A percentile compares a stretch with the other conserved stretches of the same genome.
Conservation (phyloP, 208 protist species). For the Leishmania tropica region DNA sequence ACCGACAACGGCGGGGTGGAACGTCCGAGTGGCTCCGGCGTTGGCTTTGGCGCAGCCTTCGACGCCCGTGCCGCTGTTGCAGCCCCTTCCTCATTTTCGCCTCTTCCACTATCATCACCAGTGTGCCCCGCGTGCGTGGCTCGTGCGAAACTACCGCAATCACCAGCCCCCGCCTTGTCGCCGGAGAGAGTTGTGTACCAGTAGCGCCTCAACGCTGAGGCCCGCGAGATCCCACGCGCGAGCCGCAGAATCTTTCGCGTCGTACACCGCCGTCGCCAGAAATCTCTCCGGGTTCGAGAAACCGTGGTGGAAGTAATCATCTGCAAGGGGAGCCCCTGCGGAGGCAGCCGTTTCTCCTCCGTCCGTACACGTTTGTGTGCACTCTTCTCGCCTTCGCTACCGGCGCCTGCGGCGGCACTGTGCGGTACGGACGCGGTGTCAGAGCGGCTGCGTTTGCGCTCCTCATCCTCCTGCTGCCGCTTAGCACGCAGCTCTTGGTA, state of each 20-base stretch:
- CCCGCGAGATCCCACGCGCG: slow-evolving; percentile 17
- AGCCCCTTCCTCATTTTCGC: background rate
- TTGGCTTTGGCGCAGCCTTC: background rate
- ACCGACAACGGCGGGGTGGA: background rate
- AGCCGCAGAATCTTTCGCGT: slow-evolving; percentile 19
- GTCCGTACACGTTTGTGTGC: background rate
- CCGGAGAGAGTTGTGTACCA: slow-evolving; percentile 21
- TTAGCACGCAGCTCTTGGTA: slow-evolving; percentile 19
- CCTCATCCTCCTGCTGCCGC: background rate
- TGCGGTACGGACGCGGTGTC: background rate
- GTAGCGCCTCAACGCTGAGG: slow-evolving; percentile 22
- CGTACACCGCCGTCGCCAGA: slow-evolving; percentile 28
- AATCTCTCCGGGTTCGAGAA: slow-evolving; percentile 6
- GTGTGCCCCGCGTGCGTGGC: background rate
- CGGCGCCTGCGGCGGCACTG: background rate
- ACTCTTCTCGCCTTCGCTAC: background rate
- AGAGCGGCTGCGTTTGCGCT: slow-evolving; percentile 6
- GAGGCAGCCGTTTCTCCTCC: background rate
- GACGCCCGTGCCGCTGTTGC: background rate
- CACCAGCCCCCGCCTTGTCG: background rate
- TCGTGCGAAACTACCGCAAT: background rate
- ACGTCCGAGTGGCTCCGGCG: background rate
- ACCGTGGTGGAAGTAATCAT: background rate
- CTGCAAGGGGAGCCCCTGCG: background rate
- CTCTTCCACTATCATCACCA: background rate